Base-by-base conservation (phyloP, 257 asterid genomes). In the Osmanthus fragrans region DNA sequence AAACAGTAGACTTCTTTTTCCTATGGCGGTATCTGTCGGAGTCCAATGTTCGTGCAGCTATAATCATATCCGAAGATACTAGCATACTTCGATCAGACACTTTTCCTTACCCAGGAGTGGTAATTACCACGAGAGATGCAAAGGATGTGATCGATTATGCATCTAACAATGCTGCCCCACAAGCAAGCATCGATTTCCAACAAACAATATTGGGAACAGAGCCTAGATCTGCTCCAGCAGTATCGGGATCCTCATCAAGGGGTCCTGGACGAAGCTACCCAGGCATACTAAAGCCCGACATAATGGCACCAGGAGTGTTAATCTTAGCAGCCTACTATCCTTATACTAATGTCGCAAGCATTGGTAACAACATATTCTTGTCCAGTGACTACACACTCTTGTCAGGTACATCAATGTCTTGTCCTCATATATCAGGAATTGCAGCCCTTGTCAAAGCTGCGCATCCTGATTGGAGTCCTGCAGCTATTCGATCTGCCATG, bases 341-440 rank as follows among this genome's bases (percentile, higher is more conserved):
- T 4, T 5, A 78, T 4, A 1, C 13, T 4, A 3, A 19, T 1
- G 40, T 5, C 3, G 76, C 86, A 16, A 71, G 51, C 0, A 75
- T 85, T 25, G 84, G 86, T 0, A 60, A 1, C 67, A 86, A 78
- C 30, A 70, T 74, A 34, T 36, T 71, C 56, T 74, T 84, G 4
- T 15, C 75, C 11, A 79, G 73, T 5, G 82, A 81, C 75, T 81
- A 78, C 76, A 71, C 69, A 33, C 65, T 73, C 11, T 34, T 73
- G 42, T 83, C 89, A 0, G 89, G 88, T 4, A 86, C 88, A 4
- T 86, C 90, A 3, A 86, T 86, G 90, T 77, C 90, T 10, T 86
- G 90, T 73, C 89, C 90, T 49, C 90, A 86, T 21, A 69, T 80
- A 33, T 84, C 88, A 0, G 90, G 90, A 11, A 80, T 84, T 8